Evolutionary conservation across 441 rosid genomes (phyloP), one percentile per base, ranked within the genome.

Genomic region (Populus hybrid): DNA sequence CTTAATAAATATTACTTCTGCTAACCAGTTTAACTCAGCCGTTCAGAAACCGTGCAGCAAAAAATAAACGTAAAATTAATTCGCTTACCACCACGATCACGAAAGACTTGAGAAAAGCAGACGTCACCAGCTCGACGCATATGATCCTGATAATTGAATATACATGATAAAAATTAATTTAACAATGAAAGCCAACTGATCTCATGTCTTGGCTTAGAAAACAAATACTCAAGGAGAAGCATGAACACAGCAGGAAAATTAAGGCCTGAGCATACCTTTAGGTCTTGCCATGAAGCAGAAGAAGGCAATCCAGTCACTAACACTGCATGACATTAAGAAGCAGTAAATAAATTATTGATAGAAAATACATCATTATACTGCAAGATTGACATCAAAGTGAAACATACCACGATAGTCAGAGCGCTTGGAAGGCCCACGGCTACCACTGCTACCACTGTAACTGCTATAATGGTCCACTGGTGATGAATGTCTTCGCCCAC

Each of bases 241-340:
- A 5, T 46, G n/a, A 6, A 18, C n/a, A 32, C 21, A 30, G 30
- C 20, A 14, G 20, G 10, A 18, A 24, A 36, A 28, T 30, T 8
- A 32, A 20, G 34, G 20, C n/a, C n/a, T 50, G 68, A n/a, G 42
- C 80, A 84, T 75, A 95, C 99, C 93, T 95, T 95, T 24, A 95
- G 92, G 83, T 95, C 99, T 85, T 93, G 99, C 99, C 99, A 95
- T 24, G 99, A 95, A 68, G 98, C 98, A 80, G 99, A 95, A 5
- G 94, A 81, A 14, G 99, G 99, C 69, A 95, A 84, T 50, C 99
- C 99, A 24, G 98, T 90, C 50, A 95, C 94, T 84, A 93, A 70
- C 75, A 95, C 99, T 95, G 89, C 79, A 85, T 36, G 5, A 80
- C 34, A 20, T 34, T 26, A 73, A 4, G 20, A 68, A 64, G 42